Conservation (phyloP, 2,329 filamentous ascomycete genomes). For the Cladobotryum mycophilum region DNA sequence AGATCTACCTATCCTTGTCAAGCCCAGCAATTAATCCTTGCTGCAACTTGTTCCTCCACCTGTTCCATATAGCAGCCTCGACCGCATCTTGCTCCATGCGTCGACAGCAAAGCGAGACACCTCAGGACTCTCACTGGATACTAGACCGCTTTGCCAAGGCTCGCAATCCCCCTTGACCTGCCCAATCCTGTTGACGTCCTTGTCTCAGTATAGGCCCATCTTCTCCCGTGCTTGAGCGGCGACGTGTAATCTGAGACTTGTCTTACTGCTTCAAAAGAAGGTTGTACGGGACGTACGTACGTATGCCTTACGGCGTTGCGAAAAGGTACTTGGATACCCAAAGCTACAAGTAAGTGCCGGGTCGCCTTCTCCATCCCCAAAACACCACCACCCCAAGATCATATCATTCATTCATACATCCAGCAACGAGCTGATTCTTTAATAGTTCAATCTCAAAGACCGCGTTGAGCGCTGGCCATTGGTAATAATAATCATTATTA, state of each 20-base stretch:
- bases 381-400: not conserved
- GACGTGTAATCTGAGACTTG: constrained; percentile 12
- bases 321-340: not conserved
- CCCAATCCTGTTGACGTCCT: constrained; percentile 1
- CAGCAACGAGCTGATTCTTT: not conserved
- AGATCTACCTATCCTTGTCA: too few relatives aligned
- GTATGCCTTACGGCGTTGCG: not conserved
- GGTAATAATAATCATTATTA: constrained; percentile 13
- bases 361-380: constrained; percentile 3
- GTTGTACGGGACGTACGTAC: constrained; percentile 9
- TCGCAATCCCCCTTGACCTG: not conserved
- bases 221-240: not conserved
- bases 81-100: constrained; percentile 9
- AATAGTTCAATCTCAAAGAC: not conserved
- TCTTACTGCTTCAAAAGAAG: constrained; percentile 11
- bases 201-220: constrained; percentile 1
- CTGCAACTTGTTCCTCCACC: too few relatives aligned
- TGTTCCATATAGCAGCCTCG: constrained; percentile 5
- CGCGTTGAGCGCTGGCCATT: constrained; percentile 10
- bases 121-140: not conserved
- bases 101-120: not conserved
- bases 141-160: not conserved
- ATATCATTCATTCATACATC: not conserved
- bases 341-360: not conserved
- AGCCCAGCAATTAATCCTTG: too few relatives aligned